Conservation (phyloP, 2,329 filamentous ascomycete genomes). For the Diplodia sapinea region DNA sequence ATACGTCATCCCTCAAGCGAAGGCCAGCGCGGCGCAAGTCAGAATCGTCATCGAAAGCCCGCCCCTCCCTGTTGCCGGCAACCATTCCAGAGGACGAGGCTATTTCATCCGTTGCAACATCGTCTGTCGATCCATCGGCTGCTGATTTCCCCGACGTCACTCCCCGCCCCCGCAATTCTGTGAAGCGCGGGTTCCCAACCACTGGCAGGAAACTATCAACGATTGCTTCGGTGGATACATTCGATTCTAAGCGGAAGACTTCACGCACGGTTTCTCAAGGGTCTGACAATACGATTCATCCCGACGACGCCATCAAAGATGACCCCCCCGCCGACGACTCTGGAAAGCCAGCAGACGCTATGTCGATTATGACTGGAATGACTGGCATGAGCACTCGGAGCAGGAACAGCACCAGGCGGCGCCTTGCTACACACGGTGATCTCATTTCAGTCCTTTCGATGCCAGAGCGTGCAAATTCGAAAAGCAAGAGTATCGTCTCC, state of each 20-base stretch:
- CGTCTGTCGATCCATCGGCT: conserved; percentile 45
- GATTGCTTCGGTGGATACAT: conserved; percentile 63
- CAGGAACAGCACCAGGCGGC: conserved; percentile 62
- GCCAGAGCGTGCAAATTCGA: conserved; percentile 57
- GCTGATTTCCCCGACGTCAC: conserved; percentile 43
- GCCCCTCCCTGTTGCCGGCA: conserved; percentile 41
- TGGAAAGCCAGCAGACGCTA: conserved; percentile 17
- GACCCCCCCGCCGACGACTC: conserved; percentile 1
- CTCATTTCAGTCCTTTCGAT: conserved; percentile 89
- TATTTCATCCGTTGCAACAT: conserved; percentile 40
- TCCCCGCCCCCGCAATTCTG: conserved; percentile 34
- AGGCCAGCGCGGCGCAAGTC: conserved; percentile 46
- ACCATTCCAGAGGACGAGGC: conserved; percentile 38
- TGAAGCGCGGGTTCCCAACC: conserved; percentile 56
- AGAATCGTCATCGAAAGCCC: conserved; percentile 50
- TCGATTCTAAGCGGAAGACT: conserved; percentile 44
- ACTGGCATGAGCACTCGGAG: conserved; percentile 41
- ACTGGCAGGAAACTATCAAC: conserved; percentile 64
- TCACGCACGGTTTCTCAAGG: conserved; percentile 15
- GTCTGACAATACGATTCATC: conserved; percentile 25
- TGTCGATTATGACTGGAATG: conserved; percentile 27
- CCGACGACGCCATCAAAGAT: conserved; percentile 33
- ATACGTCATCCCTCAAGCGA: conserved; percentile 43
- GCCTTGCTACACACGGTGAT: conserved; percentile 89
- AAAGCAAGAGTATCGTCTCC: conserved; percentile 68